phyloP scores from a whole-genome alignment of 192 early-diverging fungal genomes.

The Neocallimastix lanati region DNA sequence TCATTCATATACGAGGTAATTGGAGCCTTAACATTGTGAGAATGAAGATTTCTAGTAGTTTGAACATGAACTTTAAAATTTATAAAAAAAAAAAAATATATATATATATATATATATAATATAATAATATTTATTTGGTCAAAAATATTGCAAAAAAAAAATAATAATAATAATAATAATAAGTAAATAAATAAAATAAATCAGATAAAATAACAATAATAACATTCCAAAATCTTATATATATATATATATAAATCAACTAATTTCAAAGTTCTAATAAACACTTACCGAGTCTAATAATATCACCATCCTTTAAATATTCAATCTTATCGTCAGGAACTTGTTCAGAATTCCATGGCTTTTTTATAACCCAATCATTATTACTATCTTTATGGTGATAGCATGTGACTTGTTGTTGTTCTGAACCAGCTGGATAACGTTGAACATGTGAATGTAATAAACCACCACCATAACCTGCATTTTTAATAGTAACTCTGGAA shows the following conservation, averaged over 20 bases:
- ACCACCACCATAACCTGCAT: not conserved
- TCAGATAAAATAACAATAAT: too few relatives aligned
- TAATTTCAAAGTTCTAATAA: not conserved
- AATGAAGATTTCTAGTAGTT: constrained; percentile 3
- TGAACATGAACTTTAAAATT: not conserved
- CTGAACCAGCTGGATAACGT: constrained; percentile 1
- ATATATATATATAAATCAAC: not conserved
- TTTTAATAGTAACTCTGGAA: not conserved
- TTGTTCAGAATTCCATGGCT: not conserved
- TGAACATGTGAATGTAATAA: not conserved
- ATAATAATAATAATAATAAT: too few relatives aligned
- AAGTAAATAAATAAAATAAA: too few relatives aligned
- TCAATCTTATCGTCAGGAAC: not conserved
- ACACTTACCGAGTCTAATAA: not conserved
- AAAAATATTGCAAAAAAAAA: too few relatives aligned
- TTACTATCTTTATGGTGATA: not conserved
- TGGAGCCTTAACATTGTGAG: constrained; percentile 12
- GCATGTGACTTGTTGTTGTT: constrained; percentile 1
- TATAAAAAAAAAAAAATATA: too few relatives aligned
- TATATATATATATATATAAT: too few relatives aligned
- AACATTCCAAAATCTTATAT: too few relatives aligned
- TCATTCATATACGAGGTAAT: constrained; percentile 44
- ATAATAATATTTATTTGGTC: too few relatives aligned
- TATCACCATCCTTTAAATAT: not conserved
- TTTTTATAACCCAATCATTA: not conserved